phyloP scores from a whole-genome alignment of 2,329 filamentous ascomycete species.

The Aspergillus sp. region DNA sequence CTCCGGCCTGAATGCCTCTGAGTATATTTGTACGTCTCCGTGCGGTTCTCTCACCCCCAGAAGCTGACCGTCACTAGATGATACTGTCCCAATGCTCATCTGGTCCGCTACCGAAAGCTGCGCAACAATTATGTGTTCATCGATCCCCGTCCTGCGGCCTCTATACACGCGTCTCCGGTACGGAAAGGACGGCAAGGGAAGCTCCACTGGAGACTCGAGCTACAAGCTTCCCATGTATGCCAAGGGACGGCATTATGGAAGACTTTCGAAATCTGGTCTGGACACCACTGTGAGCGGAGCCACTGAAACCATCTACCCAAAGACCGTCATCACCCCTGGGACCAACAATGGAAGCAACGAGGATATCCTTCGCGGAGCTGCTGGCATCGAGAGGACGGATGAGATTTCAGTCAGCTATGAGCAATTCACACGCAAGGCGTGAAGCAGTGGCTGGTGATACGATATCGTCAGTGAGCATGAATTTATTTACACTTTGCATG shows the following conservation, averaged over 20 bases:
- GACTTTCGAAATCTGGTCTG: background rate
- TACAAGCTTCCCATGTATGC: constrained; percentile 24
- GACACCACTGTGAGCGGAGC: background rate
- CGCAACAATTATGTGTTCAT: constrained; percentile 2
- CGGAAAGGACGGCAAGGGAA: constrained; percentile 15
- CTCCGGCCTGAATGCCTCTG: constrained; percentile 1
- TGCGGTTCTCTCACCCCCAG: background rate
- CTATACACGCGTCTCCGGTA: constrained; percentile 8
- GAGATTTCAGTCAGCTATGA: constrained; percentile 17
- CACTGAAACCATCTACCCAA: background rate
- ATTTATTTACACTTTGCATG: too few relatives aligned
- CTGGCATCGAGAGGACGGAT: constrained; percentile 23
- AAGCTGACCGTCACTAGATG: background rate
- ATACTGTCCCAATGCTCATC: constrained; percentile 7
- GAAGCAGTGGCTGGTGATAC: background rate
- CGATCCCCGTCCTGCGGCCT: constrained; percentile 3
- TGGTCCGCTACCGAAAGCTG: constrained; percentile 7
- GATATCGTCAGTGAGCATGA: too few relatives aligned
- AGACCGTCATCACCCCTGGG: background rate
- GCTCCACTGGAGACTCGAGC: constrained; percentile 14
- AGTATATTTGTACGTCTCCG: background rate
- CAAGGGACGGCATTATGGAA: constrained; percentile 15
- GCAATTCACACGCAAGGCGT: background rate
- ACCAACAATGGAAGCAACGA: constrained; percentile 15
- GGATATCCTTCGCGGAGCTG: constrained; percentile 17